These are phyloP conservation scores for Suillus tomentosus DNA, from an alignment of 768 basidiomycete species.

Conservation along the genomic window DNA sequence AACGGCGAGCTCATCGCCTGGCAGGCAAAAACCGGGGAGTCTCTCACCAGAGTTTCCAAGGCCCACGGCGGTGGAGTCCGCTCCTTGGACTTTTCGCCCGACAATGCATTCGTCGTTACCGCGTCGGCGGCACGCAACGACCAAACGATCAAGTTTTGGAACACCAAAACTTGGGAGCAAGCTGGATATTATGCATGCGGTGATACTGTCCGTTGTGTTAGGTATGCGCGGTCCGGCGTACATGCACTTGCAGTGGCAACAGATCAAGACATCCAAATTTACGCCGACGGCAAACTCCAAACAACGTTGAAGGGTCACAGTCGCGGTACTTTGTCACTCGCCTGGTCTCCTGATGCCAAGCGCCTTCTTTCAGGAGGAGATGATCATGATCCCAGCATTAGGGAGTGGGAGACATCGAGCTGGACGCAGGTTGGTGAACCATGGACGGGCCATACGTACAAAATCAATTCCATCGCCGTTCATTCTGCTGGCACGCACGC, in stretches of 20 bases:
- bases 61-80: neutral
- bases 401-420: neutral
- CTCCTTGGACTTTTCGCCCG: neutral
- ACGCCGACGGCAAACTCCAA: neutral
- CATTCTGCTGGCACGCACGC: neutral
- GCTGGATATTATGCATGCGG: neutral
- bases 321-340: neutral
- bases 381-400: neutral
- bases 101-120: neutral
- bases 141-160: neutral
- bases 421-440: neutral
- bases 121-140: neutral
- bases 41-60: neutral
- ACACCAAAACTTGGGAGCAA: neutral
- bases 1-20: conserved; percentile 1
- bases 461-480: neutral
- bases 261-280: neutral
- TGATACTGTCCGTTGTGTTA: neutral
- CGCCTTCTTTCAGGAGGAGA: neutral
- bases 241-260: neutral
- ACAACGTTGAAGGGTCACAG: neutral
- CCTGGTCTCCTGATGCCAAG: neutral
- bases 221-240: neutral
- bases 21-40: neutral
- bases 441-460: neutral